phyloP scores from a whole-genome alignment of 2,329 filamentous ascomycete species.

The Pseudopithomyces chartarum region DNA sequence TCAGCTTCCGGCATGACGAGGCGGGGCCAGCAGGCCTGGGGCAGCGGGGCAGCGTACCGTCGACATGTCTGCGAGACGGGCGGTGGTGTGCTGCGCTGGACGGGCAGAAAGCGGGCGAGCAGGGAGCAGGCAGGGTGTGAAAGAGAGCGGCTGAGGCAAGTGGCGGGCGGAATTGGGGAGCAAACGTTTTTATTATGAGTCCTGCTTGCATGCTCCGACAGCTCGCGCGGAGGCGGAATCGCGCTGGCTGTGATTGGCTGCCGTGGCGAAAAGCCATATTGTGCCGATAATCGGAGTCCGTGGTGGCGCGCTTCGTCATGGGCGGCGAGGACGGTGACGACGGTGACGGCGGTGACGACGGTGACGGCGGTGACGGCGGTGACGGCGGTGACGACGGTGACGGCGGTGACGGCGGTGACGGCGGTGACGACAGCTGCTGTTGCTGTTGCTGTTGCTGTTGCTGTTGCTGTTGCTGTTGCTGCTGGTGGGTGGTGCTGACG shows the following conservation, averaged over 20 bases:
- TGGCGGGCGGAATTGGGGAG: background rate
- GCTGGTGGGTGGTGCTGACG: too few relatives aligned
- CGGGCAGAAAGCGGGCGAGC: background rate
- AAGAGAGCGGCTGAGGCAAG: background rate
- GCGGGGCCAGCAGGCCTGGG: too few relatives aligned
- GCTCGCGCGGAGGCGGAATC: slow-evolving; percentile 25
- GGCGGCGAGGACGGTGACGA: too few relatives aligned
- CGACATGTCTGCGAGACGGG: slow-evolving; percentile 27
- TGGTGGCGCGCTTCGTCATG: background rate
- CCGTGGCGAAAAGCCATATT: background rate
- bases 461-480: too few relatives aligned
- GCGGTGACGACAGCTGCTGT: too few relatives aligned
- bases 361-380: too few relatives aligned
- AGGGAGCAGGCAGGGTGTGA: background rate
- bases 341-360: too few relatives aligned
- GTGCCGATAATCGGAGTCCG: background rate
- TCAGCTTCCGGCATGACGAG: slow-evolving; percentile 23
- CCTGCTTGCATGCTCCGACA: slow-evolving; percentile 11
- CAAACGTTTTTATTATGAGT: slow-evolving; percentile 32
- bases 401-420: too few relatives aligned
- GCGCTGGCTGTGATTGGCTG: slow-evolving; percentile 28
- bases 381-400: too few relatives aligned
- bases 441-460: too few relatives aligned
- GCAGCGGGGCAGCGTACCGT: slow-evolving; percentile 21
- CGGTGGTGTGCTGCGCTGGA: background rate